These are phyloP conservation scores for Iodosphaeria phyllophila DNA, from an alignment of 2,329 filamentous ascomycete genomes.

Conservation along the genomic window DNA sequence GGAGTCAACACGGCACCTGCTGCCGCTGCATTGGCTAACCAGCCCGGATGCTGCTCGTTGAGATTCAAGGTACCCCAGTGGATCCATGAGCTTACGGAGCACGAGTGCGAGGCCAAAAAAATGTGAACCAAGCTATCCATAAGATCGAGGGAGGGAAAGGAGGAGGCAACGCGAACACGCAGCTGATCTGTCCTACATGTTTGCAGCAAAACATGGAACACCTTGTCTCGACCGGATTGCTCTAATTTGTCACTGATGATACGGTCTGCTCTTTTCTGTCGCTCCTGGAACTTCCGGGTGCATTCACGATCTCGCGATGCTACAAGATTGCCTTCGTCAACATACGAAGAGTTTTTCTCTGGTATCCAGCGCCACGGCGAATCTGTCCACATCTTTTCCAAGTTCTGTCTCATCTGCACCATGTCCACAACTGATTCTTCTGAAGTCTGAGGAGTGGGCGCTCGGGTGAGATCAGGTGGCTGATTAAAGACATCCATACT, in stretches of 20 bases:
- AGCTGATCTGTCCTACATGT: conserved; percentile 31
- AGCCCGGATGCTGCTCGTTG: conserved; percentile 35
- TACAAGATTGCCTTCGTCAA: conserved; percentile 26
- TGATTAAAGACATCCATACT: conserved; percentile 20
- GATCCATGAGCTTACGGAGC: conserved; percentile 39
- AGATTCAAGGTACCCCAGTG: conserved; percentile 41
- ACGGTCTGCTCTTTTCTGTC: conserved; percentile 17
- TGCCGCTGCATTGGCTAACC: conserved; percentile 38
- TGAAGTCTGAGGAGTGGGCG: conserved; percentile 9
- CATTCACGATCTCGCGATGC: conserved; percentile 16
- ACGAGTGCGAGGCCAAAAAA: conserved; percentile 35
- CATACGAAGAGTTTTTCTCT: conserved; percentile 21
- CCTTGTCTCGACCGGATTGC: conserved; percentile 33
- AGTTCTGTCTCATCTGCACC: conserved; percentile 23
- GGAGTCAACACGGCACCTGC: conserved; percentile 41
- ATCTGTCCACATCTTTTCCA: conserved; percentile 29
- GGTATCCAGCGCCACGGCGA: conserved; percentile 33
- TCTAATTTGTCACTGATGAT: conserved; percentile 25
- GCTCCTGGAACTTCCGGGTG: conserved; percentile 20
- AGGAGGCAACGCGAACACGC: conserved; percentile 33
- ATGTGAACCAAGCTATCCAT: conserved; percentile 44
- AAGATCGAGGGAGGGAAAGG: conserved; percentile 27
- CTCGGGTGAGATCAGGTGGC: conserved; percentile 9
- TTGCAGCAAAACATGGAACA: conserved; percentile 43
- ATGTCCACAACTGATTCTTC: conserved; percentile 22